Evolutionary conservation across 768 basidiomycete species (phyloP).

Genomic region (Suillus tomentosus): DNA sequence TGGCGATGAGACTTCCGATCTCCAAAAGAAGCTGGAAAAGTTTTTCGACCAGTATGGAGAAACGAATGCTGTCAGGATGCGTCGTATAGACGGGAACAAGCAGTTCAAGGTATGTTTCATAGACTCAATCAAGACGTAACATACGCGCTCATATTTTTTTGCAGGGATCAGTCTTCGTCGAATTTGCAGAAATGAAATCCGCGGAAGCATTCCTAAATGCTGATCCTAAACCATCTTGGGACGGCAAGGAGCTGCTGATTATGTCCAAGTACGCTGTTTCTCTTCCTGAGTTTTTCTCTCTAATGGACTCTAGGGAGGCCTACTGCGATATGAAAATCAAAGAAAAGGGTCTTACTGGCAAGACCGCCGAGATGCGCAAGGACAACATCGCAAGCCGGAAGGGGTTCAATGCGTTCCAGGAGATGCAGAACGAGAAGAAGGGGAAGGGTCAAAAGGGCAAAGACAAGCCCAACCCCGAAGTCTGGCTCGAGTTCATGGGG

Average conservation of each 20-base stretch:
- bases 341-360: constrained; percentile 86
- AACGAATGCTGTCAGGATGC: constrained; percentile 84
- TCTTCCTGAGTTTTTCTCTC: background rate
- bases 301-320: constrained; percentile 52
- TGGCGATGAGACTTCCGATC: constrained; percentile 58
- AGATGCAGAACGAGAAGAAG: constrained; percentile 50
- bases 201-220: constrained; percentile 77
- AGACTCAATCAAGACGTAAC: background rate
- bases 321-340: constrained; percentile 97
- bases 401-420: constrained; percentile 82
- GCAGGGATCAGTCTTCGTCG: constrained; percentile 91
- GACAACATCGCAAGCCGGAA: constrained; percentile 51
- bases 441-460: constrained; percentile 33
- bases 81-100: constrained; percentile 75
- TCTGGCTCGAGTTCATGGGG: constrained; percentile 77
- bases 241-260: constrained; percentile 71
- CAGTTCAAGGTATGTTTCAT: constrained; percentile 75
- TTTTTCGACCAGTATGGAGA: constrained; percentile 80
- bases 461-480: constrained; percentile 51
- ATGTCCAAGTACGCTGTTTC: constrained; percentile 78
- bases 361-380: constrained; percentile 60
- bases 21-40: constrained; percentile 74
- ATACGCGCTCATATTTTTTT: background rate
- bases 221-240: constrained; percentile 80
- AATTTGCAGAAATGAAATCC: constrained; percentile 73